Percentiles rank a stretch among this genome's conserved stretches.
Conservation (phyloP, 305 asterid species). For the Lippia alba region DNA sequence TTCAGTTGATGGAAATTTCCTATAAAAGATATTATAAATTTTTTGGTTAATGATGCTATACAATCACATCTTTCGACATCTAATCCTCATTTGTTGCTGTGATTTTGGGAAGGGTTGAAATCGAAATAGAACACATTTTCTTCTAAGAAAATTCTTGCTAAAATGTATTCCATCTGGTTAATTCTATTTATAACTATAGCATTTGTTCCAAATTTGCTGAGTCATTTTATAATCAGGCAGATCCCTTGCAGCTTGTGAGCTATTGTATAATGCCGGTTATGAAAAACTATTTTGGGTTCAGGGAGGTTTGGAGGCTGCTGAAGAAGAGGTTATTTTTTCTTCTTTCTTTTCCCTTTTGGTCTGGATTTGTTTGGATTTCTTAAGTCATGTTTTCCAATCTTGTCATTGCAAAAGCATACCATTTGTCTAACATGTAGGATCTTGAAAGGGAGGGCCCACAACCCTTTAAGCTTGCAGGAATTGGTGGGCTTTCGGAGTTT, state of each 20-base stretch:
- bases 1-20: constrained; percentile 28
- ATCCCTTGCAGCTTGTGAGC: constrained; percentile 99
- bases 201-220: constrained; percentile 31
- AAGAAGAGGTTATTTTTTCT: constrained; percentile 65
- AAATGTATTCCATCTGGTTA: neutral
- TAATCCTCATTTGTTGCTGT: neutral
- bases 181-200: too few relatives aligned
- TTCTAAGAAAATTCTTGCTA: too few relatives aligned
- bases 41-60: neutral
- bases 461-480: constrained; percentile 92
- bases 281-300: constrained; percentile 89
- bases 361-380: neutral
- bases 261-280: constrained; percentile 79
- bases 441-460: constrained; percentile 92
- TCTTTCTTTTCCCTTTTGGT: constrained; percentile 8
- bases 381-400: constrained; percentile 1
- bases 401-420: constrained; percentile 6
- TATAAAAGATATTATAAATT: neutral
- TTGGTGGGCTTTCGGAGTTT: constrained; percentile 95
- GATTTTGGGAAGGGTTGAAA: neutral
- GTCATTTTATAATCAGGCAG: constrained; percentile 62
- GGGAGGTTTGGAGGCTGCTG: constrained; percentile 95
- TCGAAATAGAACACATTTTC: neutral
- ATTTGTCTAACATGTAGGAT: constrained; percentile 56
- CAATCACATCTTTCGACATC: neutral